These are phyloP conservation scores for Serendipita sp. DNA, from an alignment of 768 basidiomycete species.

Conservation along the genomic window DNA sequence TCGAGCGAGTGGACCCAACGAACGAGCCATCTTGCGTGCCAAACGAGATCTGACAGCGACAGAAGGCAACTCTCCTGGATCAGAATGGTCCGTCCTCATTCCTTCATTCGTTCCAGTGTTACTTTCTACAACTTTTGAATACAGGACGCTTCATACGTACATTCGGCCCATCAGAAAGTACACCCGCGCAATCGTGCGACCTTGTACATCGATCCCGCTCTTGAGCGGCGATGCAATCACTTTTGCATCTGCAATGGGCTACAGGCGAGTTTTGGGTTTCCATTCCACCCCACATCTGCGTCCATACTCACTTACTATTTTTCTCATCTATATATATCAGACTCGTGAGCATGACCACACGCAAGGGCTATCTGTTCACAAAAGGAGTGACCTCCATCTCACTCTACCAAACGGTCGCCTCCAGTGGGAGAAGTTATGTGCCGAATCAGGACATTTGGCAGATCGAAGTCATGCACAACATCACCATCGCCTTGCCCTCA, in stretches of 20 bases:
- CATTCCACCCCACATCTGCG: neutral
- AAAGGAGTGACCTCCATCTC: neutral
- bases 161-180: neutral
- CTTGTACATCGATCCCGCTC: neutral
- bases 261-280: neutral
- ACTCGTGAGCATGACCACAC: neutral
- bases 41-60: neutral
- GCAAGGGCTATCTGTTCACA: neutral
- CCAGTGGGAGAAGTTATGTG: neutral
- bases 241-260: neutral
- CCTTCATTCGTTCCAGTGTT: neutral
- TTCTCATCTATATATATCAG: neutral
- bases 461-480: neutral
- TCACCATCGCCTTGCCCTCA: neutral
- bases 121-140: neutral
- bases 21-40: neutral
- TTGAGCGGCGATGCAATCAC: neutral
- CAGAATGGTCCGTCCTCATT: neutral
- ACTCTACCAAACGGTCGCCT: neutral
- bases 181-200: neutral
- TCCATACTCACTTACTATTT: neutral
- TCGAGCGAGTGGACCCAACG: neutral
- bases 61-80: neutral
- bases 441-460: neutral
- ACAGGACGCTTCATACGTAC: neutral